Evolutionary conservation across 225 moss, liverwort and hornwort genomes (phyloP).

Genomic region (Bryum argenteum): DNA sequence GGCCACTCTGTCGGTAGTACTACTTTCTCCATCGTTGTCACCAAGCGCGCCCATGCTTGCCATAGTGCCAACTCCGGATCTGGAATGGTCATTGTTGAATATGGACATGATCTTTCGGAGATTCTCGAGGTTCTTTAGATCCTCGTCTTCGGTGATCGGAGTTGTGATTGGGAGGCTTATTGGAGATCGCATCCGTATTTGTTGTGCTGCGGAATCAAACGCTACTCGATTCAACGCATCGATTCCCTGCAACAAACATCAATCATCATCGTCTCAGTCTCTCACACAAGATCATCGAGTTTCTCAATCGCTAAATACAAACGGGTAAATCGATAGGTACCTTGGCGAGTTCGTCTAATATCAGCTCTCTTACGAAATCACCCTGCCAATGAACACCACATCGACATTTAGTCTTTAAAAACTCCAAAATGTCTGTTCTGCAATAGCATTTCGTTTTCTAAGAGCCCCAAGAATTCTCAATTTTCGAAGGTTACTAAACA

Average conservation of each 20-base stretch:
- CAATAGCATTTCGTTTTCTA: neutral
- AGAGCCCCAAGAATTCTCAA: no score
- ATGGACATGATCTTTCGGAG: conserved; percentile 68
- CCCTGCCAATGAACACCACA: conserved; percentile 50
- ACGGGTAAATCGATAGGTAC: conserved; percentile 31
- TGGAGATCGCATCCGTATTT: conserved; percentile 53
- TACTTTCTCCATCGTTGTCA: conserved; percentile 15
- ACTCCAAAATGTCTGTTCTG: neutral
- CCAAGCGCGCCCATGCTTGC: conserved; percentile 30
- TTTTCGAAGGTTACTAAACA: neutral
- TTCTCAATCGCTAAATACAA: neutral
- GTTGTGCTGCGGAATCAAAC: conserved; percentile 62
- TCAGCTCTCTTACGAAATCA: conserved; percentile 78
- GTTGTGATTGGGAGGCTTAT: conserved; percentile 54
- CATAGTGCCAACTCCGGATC: conserved; percentile 33
- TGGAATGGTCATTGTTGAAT: conserved; percentile 28
- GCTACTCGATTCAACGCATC: conserved; percentile 80
- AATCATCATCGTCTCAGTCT: neutral
- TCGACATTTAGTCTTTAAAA: conserved; percentile 1
- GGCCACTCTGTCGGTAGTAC: neutral
- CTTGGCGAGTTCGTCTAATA: conserved; percentile 84
- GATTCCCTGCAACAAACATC: conserved; percentile 66
- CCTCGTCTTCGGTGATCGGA: conserved; percentile 71
- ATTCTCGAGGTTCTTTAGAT: conserved; percentile 73
- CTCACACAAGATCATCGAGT: neutral